Conservation (phyloP, 768 basidiomycete genomes). For the Cystofilobasidium capitatum region DNA sequence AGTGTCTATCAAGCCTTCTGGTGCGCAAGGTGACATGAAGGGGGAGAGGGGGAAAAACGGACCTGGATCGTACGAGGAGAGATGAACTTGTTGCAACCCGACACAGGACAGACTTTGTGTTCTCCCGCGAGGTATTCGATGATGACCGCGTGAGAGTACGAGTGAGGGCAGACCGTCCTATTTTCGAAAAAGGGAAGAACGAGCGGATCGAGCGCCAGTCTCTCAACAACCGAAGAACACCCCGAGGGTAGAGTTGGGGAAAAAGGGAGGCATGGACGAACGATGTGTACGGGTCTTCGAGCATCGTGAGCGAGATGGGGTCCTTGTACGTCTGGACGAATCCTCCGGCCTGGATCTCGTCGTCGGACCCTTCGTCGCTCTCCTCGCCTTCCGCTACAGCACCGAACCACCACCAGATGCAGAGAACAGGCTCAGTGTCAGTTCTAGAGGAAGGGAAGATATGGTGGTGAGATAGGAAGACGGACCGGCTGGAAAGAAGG, state of each 20-base stretch:
- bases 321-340: slow-evolving; percentile 6
- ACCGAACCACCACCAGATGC: too few relatives aligned
- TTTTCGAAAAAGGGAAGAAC: background rate
- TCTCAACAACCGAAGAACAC: background rate
- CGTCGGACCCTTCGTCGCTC: slow-evolving; percentile 6
- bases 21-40: too few relatives aligned
- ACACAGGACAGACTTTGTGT: background rate
- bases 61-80: background rate
- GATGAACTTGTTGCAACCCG: background rate
- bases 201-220: background rate
- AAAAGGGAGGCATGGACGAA: background rate
- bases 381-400: background rate
- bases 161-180: slow-evolving; percentile 10
- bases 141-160: slow-evolving; percentile 1
- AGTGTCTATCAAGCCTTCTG: too few relatives aligned
- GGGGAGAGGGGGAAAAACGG: background rate
- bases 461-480: background rate
- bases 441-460: background rate
- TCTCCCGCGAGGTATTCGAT: background rate
- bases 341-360: slow-evolving; percentile 13
- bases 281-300: slow-evolving; percentile 12
- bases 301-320: background rate
- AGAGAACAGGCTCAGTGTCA: too few relatives aligned
- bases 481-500: background rate
- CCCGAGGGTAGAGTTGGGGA: background rate